Conservation (phyloP, 2,329 filamentous ascomycete genomes). For the Diaporthe capsici region DNA sequence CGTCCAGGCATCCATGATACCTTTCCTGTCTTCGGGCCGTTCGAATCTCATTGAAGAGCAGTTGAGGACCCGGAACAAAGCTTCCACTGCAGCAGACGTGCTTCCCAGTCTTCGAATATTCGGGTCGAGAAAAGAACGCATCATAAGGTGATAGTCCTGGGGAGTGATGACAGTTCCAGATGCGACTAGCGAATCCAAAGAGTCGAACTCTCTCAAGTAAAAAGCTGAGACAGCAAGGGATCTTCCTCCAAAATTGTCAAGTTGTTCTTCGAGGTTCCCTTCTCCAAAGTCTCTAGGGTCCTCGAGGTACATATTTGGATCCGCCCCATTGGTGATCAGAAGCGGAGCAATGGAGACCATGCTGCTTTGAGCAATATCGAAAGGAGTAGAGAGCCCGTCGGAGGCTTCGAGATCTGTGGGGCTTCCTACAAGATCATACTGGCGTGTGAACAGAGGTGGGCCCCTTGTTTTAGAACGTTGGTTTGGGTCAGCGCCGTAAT, state of each 20-base stretch:
- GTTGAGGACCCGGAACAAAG: background rate
- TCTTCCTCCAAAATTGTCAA: background rate
- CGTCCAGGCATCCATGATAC: conserved; percentile 1
- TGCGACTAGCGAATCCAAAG: background rate
- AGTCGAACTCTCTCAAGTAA: background rate
- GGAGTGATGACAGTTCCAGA: background rate
- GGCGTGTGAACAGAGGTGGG: background rate
- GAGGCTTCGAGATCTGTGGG: background rate
- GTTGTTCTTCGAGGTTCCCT: background rate
- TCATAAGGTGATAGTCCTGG: background rate
- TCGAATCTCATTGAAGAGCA: background rate
- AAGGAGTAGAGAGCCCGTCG: background rate
- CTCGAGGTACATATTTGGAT: background rate
- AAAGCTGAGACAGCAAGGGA: background rate
- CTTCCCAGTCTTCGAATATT: background rate
- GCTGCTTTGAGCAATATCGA: background rate
- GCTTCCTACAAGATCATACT: background rate
- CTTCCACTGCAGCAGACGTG: background rate
- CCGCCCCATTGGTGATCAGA: background rate
- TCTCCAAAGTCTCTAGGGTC: background rate
- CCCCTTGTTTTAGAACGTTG: background rate
- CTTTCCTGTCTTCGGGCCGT: background rate
- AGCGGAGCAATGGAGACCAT: background rate
- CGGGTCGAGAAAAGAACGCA: background rate
- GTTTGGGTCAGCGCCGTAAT: background rate